These are phyloP conservation scores for Spinellus fusiger DNA, from an alignment of 192 early-diverging fungal species.

Conservation along the genomic window DNA sequence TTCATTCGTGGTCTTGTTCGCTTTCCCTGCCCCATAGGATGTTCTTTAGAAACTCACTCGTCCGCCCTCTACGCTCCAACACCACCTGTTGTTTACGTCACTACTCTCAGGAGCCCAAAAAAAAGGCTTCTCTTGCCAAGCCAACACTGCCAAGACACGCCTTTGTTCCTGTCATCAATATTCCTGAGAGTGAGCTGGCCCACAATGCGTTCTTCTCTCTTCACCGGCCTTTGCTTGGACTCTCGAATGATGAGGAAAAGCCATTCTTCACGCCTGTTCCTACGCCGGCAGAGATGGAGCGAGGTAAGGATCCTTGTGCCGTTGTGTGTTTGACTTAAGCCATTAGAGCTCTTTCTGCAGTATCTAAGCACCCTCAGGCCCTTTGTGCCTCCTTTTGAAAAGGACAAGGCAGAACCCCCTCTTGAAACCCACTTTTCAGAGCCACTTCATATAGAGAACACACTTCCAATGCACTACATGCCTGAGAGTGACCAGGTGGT, in stretches of 20 bases:
- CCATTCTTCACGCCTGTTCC: neutral
- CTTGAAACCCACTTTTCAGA: neutral
- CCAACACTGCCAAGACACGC: no score
- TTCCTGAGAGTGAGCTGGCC: slow-evolving; percentile 41
- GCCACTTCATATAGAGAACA: neutral
- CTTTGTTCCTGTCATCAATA: slow-evolving; percentile 30
- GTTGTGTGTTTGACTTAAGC: neutral
- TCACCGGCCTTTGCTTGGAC: slow-evolving; percentile 49
- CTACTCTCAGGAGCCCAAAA: neutral
- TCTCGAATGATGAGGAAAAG: slow-evolving; percentile 23
- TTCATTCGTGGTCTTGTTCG: neutral
- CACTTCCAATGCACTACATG: slow-evolving; percentile 7
- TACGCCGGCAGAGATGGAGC: neutral
- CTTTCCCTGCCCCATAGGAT: neutral
- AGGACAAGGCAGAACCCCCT: neutral
- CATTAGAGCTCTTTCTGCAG: slow-evolving; percentile 23
- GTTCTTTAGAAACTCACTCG: neutral
- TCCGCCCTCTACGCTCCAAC: no score
- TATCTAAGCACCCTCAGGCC: slow-evolving; percentile 37
- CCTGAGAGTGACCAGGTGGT: slow-evolving; percentile 9
- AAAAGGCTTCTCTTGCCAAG: no score
- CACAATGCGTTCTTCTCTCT: slow-evolving; percentile 54
- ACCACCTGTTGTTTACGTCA: neutral
- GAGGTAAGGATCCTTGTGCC: neutral
- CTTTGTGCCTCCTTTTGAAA: slow-evolving; percentile 31